These are phyloP conservation scores for Fusarium hainanense DNA, from an alignment of 2,329 filamentous ascomycete genomes.

Conservation along the genomic window DNA sequence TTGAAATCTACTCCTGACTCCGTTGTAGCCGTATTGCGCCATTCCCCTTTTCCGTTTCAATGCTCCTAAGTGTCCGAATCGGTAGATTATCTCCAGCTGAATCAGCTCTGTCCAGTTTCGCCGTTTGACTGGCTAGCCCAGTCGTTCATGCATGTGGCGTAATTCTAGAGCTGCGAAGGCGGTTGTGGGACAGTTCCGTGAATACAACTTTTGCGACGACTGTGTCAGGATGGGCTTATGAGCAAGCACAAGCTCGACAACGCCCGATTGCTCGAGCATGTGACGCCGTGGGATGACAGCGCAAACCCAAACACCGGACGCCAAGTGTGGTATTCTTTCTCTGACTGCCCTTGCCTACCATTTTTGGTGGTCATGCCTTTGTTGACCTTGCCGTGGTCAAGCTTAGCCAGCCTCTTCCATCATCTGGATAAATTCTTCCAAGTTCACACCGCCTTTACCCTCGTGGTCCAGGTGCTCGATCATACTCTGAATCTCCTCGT, in stretches of 20 bases:
- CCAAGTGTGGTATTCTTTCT: neutral
- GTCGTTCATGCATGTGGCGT: constrained; percentile 1
- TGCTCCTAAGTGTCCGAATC: constrained; percentile 2
- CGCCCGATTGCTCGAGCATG: neutral
- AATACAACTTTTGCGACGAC: neutral
- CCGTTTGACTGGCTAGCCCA: constrained; percentile 1
- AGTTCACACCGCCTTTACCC: constrained; percentile 82
- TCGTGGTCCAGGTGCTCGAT: constrained; percentile 98
- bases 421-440: constrained; percentile 76
- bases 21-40: constrained; percentile 29
- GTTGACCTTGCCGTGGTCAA: neutral
- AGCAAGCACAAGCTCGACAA: neutral
- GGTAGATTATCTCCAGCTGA: neutral
- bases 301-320: neutral
- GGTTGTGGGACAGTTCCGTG: constrained; percentile 2
- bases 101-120: neutral
- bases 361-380: constrained; percentile 15
- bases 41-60: constrained; percentile 11
- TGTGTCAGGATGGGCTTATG: neutral
- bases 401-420: constrained; percentile 59
- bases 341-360: constrained; percentile 3
- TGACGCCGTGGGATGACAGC: neutral
- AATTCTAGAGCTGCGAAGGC: neutral
- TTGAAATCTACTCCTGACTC: constrained; percentile 44
- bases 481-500: constrained; percentile 94